Evolutionary conservation across 345 rosid species (phyloP).

Genomic region (Erodium maritimum): DNA sequence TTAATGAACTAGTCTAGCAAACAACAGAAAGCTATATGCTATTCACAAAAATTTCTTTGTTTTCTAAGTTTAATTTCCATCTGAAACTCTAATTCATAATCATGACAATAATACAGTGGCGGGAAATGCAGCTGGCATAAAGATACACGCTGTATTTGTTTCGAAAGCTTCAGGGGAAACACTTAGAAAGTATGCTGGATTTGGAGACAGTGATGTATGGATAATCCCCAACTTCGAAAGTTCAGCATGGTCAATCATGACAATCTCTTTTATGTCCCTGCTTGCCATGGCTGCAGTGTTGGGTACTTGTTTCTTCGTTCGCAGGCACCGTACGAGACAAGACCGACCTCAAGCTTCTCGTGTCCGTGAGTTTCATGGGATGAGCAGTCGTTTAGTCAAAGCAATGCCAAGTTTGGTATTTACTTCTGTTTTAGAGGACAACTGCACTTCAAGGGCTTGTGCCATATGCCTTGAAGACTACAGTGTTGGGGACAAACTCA

Average conservation of each 20-base stretch:
- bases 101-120: slow-evolving; percentile 43
- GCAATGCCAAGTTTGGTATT: slow-evolving; percentile 94
- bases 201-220: slow-evolving; percentile 52
- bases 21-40: too few relatives aligned
- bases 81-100: too few relatives aligned
- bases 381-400: slow-evolving; percentile 83
- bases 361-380: slow-evolving; percentile 78
- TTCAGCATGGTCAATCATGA: slow-evolving; percentile 97
- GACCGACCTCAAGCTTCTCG: slow-evolving; percentile 40
- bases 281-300: slow-evolving; percentile 93
- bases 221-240: slow-evolving; percentile 63
- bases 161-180: slow-evolving; percentile 58
- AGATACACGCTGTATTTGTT: slow-evolving; percentile 73
- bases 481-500: slow-evolving; percentile 76
- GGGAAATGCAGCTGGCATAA: slow-evolving; percentile 71
- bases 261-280: slow-evolving; percentile 76
- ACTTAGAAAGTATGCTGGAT: slow-evolving; percentile 41
- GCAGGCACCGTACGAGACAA: slow-evolving; percentile 72
- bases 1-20: too few relatives aligned
- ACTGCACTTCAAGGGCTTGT: slow-evolving; percentile 69
- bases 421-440: slow-evolving; percentile 69
- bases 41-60: too few relatives aligned
- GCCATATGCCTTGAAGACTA: slow-evolving; percentile 97
- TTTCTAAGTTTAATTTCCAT: too few relatives aligned
- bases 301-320: slow-evolving; percentile 93